phyloP scores from a whole-genome alignment of 2,329 filamentous ascomycete species.

The Stagonosporopsis vannaccii region DNA sequence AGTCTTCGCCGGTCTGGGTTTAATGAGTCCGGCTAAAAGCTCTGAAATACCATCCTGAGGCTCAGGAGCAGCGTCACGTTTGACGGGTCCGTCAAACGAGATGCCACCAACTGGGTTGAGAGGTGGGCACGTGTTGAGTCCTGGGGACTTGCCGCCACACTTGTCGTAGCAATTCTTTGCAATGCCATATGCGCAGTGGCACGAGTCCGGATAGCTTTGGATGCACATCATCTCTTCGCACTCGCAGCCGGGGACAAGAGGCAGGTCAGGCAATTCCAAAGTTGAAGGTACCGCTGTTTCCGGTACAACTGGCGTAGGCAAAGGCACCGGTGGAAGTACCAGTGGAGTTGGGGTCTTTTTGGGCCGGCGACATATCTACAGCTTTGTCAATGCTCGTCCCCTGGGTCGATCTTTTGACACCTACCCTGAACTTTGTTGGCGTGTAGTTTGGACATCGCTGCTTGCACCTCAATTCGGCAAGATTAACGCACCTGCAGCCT shows the following conservation, averaged over 20 bases:
- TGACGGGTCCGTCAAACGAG: neutral
- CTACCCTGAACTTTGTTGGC: slow-evolving; percentile 26
- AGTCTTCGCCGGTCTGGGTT: neutral
- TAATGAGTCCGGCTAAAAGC: neutral
- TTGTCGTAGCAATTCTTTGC: slow-evolving; percentile 34
- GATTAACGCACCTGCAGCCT: slow-evolving; percentile 40
- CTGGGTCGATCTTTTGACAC: neutral
- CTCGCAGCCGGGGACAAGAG: slow-evolving; percentile 13
- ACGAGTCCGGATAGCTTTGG: slow-evolving; percentile 37
- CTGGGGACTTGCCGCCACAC: slow-evolving; percentile 37
- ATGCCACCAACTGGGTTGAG: neutral
- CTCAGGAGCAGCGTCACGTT: slow-evolving; percentile 7
- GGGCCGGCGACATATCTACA: slow-evolving; percentile 1
- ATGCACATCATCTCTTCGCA: slow-evolving; percentile 32
- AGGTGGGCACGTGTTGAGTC: slow-evolving; percentile 21
- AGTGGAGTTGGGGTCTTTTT: neutral
- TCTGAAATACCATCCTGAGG: neutral
- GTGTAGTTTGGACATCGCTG: slow-evolving; percentile 33
- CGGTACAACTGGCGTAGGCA: neutral
- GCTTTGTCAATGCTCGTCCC: neutral
- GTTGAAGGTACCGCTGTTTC: neutral
- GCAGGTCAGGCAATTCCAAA: neutral
- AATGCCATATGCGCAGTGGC: slow-evolving; percentile 37
- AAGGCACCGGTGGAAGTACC: neutral
- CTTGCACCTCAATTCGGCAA: slow-evolving; percentile 33